Evolutionary conservation across 2,329 filamentous ascomycete species (phyloP), one percentile per base, ranked within the genome.

Genomic region (Fusarium buharicum): DNA sequence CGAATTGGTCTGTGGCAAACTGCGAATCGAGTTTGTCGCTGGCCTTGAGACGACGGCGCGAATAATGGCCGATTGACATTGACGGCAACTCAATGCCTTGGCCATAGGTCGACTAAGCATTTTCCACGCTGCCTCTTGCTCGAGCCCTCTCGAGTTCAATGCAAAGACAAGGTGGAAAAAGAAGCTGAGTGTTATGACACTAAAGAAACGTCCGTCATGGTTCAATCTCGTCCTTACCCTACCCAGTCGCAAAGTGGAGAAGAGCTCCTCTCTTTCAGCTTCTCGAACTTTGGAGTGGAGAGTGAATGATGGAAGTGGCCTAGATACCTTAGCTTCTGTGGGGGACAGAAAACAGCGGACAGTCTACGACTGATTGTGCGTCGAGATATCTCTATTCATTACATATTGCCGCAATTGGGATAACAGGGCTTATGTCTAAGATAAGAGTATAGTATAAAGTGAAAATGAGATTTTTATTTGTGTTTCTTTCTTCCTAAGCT

Each of bases 71-170:
- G 59, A 69, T 52, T 73, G 72, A 31, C 74, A 77, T 20, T 70
- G 67, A 14, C 69, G 70, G 27, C 75, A 77, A 46, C 64, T 64
- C 31, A 76, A 51, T 50, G 69, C 66, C 31, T 72, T 63, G 39
- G 70, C 49, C 7, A 64, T 62, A 18, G 74, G 72, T 22, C 75
- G 73, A 27, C 67, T 47, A 43, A 76, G 67, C 73, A 75, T 77
- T 4, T 60, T 49, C 52, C 22, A 3, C 2, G 17, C 20, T 20
- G 12, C 17, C n/a, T 41, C 16, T 22, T 18, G n/a, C n/a, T n/a
- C n/a, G n/a, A n/a, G n/a, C n/a, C n/a, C n/a, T n/a, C 13, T 14
- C 14, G 14, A 14, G n/a, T 17, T 18, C 22, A 37, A 20, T 27
- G 46, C 10, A 34, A 50, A 30, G 34, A 28, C 17, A 8, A 24